Conservation (phyloP, 371 early-diverging fungal genomes). For the Syncephalastrum racemosum region DNA sequence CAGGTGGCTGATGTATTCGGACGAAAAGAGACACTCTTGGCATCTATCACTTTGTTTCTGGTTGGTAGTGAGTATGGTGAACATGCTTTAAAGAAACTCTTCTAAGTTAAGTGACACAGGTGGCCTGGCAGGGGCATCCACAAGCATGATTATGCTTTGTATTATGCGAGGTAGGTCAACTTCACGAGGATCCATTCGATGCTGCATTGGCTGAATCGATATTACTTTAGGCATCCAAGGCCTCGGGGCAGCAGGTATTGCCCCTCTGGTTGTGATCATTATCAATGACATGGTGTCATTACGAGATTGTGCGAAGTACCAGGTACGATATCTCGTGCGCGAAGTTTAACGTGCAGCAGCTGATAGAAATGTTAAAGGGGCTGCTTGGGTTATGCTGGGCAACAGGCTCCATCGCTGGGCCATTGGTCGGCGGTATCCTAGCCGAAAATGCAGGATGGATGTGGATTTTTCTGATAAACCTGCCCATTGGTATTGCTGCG, state of each 20-base stretch:
- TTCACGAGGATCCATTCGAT: neutral
- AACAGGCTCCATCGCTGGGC: conserved; percentile 50
- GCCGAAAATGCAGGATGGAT: conserved; percentile 17
- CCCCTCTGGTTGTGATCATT: conserved; percentile 65
- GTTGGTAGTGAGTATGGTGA: conserved; percentile 38
- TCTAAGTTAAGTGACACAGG: neutral
- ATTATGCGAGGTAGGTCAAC: conserved; percentile 32
- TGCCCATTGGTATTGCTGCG: conserved; percentile 53
- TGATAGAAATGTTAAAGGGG: conserved; percentile 35
- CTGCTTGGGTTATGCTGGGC: conserved; percentile 53
- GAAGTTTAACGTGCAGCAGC: neutral
- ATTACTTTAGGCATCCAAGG: conserved; percentile 25
- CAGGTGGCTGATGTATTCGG: conserved; percentile 15
- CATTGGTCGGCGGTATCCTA: conserved; percentile 29
- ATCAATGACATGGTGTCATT: conserved; percentile 67
- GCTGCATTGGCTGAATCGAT: neutral
- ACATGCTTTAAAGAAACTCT: neutral
- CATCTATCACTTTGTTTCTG: conserved; percentile 53
- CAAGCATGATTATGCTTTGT: conserved; percentile 52
- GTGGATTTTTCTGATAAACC: conserved; percentile 52
- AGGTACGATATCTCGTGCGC: neutral
- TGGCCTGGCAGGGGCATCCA: conserved; percentile 53
- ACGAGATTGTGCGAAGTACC: conserved; percentile 49
- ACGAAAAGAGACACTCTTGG: conserved; percentile 8
- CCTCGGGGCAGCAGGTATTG: conserved; percentile 70